Evolutionary conservation across 2,329 filamentous ascomycete genomes (phyloP), one percentile per base, ranked within the genome.

Genomic region (Scedosporium aurantiacum): DNA sequence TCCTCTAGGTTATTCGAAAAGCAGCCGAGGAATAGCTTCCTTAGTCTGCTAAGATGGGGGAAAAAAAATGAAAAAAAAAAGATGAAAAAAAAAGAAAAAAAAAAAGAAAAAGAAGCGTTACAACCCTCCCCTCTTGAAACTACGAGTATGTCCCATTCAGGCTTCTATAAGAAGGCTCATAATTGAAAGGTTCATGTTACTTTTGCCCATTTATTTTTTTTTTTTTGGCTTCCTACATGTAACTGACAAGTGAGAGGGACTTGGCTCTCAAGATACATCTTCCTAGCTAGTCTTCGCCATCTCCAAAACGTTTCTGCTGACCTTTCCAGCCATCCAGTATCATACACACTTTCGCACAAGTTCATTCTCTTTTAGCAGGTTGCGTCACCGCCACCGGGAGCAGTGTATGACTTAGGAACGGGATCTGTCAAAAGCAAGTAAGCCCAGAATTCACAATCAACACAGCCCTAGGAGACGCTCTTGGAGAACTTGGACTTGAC

Each of bases 401-500:
- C 47, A 18, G 25, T 45, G 50, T 62, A 62, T 6, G 25, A 43
- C 3, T 32, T 60, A 2, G 61, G 61, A n/a, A 60, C 61, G 23
- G 61, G 61, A 37, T 60, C 58, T 60, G 37, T 14, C 4, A n/a
- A 18, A 54, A 6, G 25, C 16, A 3, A 21, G 45, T 55, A 54
- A 60, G 58, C 23, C 25, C 28, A 4, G 18, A 12, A 8, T 47
- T 21, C 43, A 16, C 43, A 18, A 47, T 32, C 5, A 47, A 55
- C 10, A 23, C 6, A 14, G 14, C 50, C 16, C n/a, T 18, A 25
- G 12, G 5, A 55, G 12, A 18, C 23, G 5, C 16, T 21, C 50
- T 74, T 1, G 74, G 74, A 5, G 76, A 63, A 0, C 73, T 74
- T 55, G 72, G 43, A 47, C 43, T 47, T 18, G 21, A 55, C 58